Conservation (phyloP, 2,329 filamentous ascomycete species). For the Claviceps fusiformis region DNA sequence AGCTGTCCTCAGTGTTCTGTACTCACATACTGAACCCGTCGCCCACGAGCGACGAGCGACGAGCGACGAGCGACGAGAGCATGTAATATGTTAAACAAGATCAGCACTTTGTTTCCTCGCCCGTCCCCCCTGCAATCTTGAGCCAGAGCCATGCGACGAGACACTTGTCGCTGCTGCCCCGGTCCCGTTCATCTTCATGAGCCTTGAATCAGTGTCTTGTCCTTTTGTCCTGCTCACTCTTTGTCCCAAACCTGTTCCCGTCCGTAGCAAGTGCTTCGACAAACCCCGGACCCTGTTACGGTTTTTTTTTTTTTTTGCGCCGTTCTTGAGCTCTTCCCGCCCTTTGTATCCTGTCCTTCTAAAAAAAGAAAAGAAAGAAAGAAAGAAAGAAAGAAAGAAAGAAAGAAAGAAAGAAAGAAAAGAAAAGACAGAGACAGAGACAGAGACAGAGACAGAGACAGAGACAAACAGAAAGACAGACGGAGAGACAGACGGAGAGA, state of each 20-base stretch:
- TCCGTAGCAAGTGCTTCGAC: not conserved
- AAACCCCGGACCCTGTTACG: not conserved
- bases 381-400: no score
- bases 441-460: no score
- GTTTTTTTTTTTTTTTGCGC: not conserved
- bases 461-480: no score
- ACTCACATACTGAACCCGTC: not conserved
- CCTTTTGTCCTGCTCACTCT: not conserved
- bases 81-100: conserved; percentile 4
- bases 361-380: no score
- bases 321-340: no score
- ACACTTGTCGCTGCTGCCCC: conserved; percentile 1
- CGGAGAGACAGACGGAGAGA: not conserved
- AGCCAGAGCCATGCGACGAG: conserved; percentile 6
- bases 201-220: not conserved
- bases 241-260: not conserved
- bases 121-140: conserved; percentile 1
- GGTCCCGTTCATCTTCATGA: conserved; percentile 2
- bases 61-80: conserved; percentile 3
- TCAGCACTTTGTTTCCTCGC: conserved; percentile 1
- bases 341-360: no score
- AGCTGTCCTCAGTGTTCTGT: not conserved
- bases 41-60: conserved; percentile 2
- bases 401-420: no score
- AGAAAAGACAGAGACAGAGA: no score